Conservation (phyloP, 106 monocot genomes). For the Dendrobium chrysotoxum region DNA sequence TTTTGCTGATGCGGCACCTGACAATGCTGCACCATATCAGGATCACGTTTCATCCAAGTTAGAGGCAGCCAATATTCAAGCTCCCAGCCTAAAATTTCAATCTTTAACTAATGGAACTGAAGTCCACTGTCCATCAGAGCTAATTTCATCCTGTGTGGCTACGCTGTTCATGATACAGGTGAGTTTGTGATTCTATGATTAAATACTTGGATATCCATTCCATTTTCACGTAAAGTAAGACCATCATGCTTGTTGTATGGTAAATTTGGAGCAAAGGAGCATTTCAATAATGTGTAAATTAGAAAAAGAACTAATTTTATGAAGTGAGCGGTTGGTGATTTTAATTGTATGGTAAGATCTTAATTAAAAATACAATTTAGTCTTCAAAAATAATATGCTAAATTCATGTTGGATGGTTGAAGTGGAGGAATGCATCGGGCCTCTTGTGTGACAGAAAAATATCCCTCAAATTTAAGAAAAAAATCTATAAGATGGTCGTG, state of each 20-base stretch:
- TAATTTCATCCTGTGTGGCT: constrained; percentile 75
- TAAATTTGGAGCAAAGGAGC: neutral
- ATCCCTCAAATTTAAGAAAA: no score
- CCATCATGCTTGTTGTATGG: neutral
- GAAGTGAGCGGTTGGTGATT: no score
- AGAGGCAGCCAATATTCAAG: constrained; percentile 20
- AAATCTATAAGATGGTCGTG: no score
- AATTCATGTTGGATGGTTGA: neutral
- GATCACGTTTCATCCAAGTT: constrained; percentile 23
- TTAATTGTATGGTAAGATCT: neutral
- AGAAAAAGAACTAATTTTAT: neutral
- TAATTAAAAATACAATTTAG: neutral
- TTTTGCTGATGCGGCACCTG: constrained; percentile 30
- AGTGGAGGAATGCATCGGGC: no score
- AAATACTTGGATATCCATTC: neutral
- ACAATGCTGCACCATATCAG: constrained; percentile 23
- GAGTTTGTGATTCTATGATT: constrained; percentile 3
- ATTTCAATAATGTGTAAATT: neutral
- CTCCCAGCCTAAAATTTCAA: constrained; percentile 17
- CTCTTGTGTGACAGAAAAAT: no score
- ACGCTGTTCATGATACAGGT: constrained; percentile 91
- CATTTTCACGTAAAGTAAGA: neutral
- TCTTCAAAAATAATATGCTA: neutral
- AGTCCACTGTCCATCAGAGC: constrained; percentile 54
- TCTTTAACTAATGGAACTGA: constrained; percentile 23